Conservation (phyloP, 78 protist species). For the Speleostelium caveatum region DNA sequence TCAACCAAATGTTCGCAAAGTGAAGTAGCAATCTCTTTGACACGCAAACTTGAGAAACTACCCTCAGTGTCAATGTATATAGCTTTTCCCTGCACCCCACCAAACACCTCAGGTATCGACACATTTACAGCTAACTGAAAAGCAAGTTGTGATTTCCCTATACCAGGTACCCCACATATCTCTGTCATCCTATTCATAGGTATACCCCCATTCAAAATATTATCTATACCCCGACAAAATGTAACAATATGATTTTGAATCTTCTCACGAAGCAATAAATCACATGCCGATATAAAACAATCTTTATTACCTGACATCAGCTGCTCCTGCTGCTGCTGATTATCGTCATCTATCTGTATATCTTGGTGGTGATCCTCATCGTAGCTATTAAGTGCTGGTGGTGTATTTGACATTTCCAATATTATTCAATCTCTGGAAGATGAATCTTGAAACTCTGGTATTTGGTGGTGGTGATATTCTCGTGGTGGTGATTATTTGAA, state of each 20-base stretch:
- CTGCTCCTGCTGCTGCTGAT: too few relatives aligned
- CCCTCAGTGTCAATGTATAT: conserved; percentile 92
- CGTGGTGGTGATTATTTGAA: too few relatives aligned
- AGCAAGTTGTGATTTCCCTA: conserved; percentile 89
- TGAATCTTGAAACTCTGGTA: too few relatives aligned
- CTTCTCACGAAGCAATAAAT: conserved; percentile 24
- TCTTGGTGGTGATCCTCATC: too few relatives aligned
- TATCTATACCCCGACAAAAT: conserved; percentile 73
- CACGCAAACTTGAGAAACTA: conserved; percentile 63
- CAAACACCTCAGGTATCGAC: conserved; percentile 46
- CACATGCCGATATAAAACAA: conserved; percentile 52
- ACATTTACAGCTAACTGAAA: conserved; percentile 85
- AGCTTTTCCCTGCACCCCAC: conserved; percentile 85
- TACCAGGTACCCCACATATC: conserved; percentile 89
- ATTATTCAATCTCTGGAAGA: too few relatives aligned
- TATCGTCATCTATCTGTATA: too few relatives aligned
- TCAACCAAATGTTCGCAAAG: conserved; percentile 17
- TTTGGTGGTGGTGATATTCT: too few relatives aligned
- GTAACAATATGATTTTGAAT: conserved; percentile 52
- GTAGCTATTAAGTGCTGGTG: too few relatives aligned
- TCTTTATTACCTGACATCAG: too few relatives aligned
- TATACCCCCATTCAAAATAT: conserved; percentile 74
- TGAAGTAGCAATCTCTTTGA: conserved; percentile 76
- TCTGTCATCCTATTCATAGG: conserved; percentile 82
- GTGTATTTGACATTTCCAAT: too few relatives aligned